Conservation (phyloP, 768 basidiomycete species). For the Lentinula edodes region DNA sequence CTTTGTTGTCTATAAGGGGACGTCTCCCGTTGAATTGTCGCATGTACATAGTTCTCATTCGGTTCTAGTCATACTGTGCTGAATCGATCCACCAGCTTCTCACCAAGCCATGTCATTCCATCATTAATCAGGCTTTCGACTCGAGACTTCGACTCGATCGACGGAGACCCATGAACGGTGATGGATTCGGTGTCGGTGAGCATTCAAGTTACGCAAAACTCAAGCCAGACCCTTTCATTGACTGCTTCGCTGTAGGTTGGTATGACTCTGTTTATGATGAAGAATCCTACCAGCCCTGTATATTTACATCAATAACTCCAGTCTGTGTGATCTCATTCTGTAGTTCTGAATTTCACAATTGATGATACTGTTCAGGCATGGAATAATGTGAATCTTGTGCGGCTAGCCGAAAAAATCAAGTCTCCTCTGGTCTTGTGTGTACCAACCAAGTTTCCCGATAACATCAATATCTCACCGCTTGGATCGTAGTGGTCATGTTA, state of each 20-base stretch:
- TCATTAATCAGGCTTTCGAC: slow-evolving; percentile 97
- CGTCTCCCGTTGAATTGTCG: slow-evolving; percentile 85
- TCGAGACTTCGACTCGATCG: slow-evolving; percentile 80
- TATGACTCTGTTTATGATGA: slow-evolving; percentile 84
- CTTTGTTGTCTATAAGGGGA: slow-evolving; percentile 94
- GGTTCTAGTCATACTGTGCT: slow-evolving; percentile 5
- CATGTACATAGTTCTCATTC: slow-evolving; percentile 46
- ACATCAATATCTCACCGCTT: slow-evolving; percentile 1
- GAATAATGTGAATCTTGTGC: slow-evolving; percentile 78
- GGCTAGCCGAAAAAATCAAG: slow-evolving; percentile 95
- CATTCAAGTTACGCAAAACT: background rate
- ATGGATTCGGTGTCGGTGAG: slow-evolving; percentile 93
- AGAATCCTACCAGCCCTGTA: slow-evolving; percentile 83
- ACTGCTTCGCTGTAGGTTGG: slow-evolving; percentile 57
- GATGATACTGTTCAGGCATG: slow-evolving; percentile 58
- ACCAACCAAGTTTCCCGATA: background rate
- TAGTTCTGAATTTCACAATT: background rate
- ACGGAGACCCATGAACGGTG: slow-evolving; percentile 86
- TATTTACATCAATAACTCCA: slow-evolving; percentile 93
- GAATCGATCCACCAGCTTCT: slow-evolving; percentile 49
- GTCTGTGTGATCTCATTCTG: slow-evolving; percentile 33
- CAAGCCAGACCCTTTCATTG: background rate
- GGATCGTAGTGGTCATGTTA: slow-evolving; percentile 70
- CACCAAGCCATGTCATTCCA: slow-evolving; percentile 90
- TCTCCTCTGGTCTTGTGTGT: slow-evolving; percentile 90